Evolutionary conservation across 495 filamentous ascomycete genomes (phyloP).

Genomic region (Talaromyces proteolyticus): DNA sequence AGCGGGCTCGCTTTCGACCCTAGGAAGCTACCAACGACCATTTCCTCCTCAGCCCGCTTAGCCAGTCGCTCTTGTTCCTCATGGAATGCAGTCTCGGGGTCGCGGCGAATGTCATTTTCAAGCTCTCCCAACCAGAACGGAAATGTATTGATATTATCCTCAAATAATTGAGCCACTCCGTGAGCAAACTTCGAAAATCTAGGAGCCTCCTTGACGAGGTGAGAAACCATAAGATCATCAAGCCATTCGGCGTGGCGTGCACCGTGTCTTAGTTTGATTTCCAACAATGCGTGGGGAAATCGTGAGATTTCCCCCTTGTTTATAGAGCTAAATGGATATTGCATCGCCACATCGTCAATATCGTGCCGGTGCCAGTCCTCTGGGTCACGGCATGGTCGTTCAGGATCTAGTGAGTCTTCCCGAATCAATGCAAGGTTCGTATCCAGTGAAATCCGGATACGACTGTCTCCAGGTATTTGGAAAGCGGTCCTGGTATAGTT

Average conservation of each 20-base stretch:
- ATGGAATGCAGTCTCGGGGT: slow-evolving; percentile 86
- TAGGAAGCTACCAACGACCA: slow-evolving; percentile 81
- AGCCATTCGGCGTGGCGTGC: slow-evolving; percentile 79
- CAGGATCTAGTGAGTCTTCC: slow-evolving; percentile 78
- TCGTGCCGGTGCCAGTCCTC: slow-evolving; percentile 86
- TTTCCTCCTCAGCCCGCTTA: slow-evolving; percentile 76
- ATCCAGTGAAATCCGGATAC: slow-evolving; percentile 87
- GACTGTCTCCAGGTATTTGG: slow-evolving; percentile 89
- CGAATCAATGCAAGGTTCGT: slow-evolving; percentile 89
- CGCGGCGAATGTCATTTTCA: slow-evolving; percentile 86
- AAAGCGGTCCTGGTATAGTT: slow-evolving; percentile 95
- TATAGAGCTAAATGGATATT: slow-evolving; percentile 78
- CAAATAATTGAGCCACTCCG: slow-evolving; percentile 84
- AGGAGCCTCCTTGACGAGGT: slow-evolving; percentile 82
- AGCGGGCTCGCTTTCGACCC: slow-evolving; percentile 42
- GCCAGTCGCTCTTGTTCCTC: slow-evolving; percentile 80
- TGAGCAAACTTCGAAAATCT: slow-evolving; percentile 97
- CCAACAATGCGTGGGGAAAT: slow-evolving; percentile 86
- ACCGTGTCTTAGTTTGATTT: slow-evolving; percentile 83
- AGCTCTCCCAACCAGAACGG: slow-evolving; percentile 93
- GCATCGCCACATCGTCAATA: slow-evolving; percentile 76
- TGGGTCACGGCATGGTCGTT: slow-evolving; percentile 82
- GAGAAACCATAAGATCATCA: slow-evolving; percentile 81
- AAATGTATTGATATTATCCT: slow-evolving; percentile 91
- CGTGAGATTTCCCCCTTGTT: slow-evolving; percentile 87